Evolutionary conservation across 2,329 filamentous ascomycete genomes (phyloP).

Genomic region (Colletotrichum scovillei): DNA sequence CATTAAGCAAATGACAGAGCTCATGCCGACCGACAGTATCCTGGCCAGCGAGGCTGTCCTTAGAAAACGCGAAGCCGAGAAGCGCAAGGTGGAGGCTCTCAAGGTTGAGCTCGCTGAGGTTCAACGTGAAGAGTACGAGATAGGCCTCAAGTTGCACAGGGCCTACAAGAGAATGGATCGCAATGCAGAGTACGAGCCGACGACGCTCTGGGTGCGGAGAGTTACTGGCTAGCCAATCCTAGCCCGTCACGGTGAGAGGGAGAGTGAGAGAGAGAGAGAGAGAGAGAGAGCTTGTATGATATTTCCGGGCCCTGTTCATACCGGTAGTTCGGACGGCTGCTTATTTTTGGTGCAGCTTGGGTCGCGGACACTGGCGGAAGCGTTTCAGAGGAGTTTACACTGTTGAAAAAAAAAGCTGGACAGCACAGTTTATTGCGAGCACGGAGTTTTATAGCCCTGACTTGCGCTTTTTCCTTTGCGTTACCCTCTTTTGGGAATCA

Average conservation of each 20-base stretch:
- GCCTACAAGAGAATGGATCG: slow-evolving; percentile 81
- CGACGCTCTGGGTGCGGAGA: slow-evolving; percentile 81
- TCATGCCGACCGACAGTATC: slow-evolving; percentile 78
- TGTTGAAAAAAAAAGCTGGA: neutral
- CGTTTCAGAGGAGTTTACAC: slow-evolving; percentile 31
- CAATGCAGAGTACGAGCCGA: slow-evolving; percentile 72
- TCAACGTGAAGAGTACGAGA: slow-evolving; percentile 80
- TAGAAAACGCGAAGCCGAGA: slow-evolving; percentile 65
- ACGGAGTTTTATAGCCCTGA: slow-evolving; percentile 13
- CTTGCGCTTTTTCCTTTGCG: neutral
- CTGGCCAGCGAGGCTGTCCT: slow-evolving; percentile 74
- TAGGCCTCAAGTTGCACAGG: slow-evolving; percentile 79
- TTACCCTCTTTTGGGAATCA: neutral
- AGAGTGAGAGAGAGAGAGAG: neutral
- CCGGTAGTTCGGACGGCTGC: neutral
- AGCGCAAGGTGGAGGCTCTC: slow-evolving; percentile 74
- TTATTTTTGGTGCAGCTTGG: neutral
- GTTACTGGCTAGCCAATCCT: slow-evolving; percentile 67
- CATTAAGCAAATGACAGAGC: slow-evolving; percentile 81
- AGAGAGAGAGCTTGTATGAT: neutral
- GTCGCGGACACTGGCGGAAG: slow-evolving; percentile 16
- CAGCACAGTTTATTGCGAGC: neutral
- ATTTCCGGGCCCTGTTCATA: neutral
- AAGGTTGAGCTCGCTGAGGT: slow-evolving; percentile 78
- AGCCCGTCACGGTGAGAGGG: neutral